Evolutionary conservation across 306 rosid species (phyloP).

Genomic region (Casuarina glauca): DNA sequence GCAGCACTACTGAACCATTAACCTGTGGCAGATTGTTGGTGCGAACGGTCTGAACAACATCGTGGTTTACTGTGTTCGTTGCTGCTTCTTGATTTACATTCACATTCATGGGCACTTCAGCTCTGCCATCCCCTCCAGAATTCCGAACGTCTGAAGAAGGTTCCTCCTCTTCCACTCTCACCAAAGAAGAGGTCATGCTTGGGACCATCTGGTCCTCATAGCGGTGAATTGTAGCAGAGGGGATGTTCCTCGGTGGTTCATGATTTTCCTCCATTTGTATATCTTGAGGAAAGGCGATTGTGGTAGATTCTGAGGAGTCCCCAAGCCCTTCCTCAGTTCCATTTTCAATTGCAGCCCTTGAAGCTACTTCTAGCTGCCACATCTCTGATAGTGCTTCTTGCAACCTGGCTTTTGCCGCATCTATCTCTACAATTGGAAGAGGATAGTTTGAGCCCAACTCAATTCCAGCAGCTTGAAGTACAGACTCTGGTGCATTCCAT

Average conservation of each 20-base stretch:
- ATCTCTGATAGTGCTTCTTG: conserved; percentile 66
- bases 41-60: conserved; percentile 33
- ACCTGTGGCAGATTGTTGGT: conserved; percentile 32
- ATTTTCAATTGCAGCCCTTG: conserved; percentile 74
- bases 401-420: conserved; percentile 69
- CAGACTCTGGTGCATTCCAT: conserved; percentile 85
- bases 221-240: conserved; percentile 40
- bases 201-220: conserved; percentile 96
- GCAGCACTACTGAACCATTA: conserved; percentile 32
- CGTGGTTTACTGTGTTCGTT: conserved; percentile 43
- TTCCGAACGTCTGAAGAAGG: conserved; percentile 52
- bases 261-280: conserved; percentile 66
- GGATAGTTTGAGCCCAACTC: conserved; percentile 90
- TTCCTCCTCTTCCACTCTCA: conserved; percentile 75
- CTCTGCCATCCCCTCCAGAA: conserved; percentile 55
- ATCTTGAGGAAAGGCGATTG: conserved; percentile 72
- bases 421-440: conserved; percentile 76
- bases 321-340: conserved; percentile 95
- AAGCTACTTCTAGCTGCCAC: conserved; percentile 85
- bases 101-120: conserved; percentile 75
- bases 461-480: conserved; percentile 91
- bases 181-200: conserved; percentile 62
- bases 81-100: conserved; percentile 45
- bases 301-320: conserved; percentile 67
- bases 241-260: conserved; percentile 56